Conservation (phyloP, 257 asterid species). For the Ligustrum vulgare region DNA sequence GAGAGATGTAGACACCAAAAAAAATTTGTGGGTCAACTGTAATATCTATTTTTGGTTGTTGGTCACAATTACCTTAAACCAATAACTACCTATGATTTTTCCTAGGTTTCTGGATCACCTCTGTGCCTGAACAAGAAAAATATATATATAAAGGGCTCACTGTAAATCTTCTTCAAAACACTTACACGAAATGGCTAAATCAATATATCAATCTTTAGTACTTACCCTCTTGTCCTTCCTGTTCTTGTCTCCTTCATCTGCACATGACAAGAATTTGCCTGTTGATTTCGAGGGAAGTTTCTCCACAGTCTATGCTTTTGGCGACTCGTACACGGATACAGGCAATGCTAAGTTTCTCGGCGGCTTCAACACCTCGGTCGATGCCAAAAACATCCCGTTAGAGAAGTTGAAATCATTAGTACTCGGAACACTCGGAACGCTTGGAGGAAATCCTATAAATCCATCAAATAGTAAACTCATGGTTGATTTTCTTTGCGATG, state of each 20-base stretch:
- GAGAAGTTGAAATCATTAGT: not conserved
- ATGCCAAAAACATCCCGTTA: not conserved
- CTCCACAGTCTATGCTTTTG: conserved; percentile 45
- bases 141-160: not conserved
- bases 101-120: conserved; percentile 32
- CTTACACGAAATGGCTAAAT: not conserved
- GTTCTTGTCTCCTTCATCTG: conserved; percentile 21
- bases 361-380: not conserved
- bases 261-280: conserved; percentile 2
- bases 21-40: no score
- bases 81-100: conserved; percentile 20
- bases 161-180: not conserved
- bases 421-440: not conserved
- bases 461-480: conserved; percentile 31
- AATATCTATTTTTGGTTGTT: no score
- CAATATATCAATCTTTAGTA: conserved; percentile 11
- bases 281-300: conserved; percentile 26
- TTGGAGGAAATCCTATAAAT: not conserved
- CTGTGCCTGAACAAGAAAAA: conserved; percentile 7
- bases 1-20: no score
- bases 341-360: conserved; percentile 40
- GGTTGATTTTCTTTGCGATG: conserved; percentile 40
- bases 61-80: conserved; percentile 15
- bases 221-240: conserved; percentile 26
- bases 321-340: conserved; percentile 45